A percentile compares a stretch with the other conserved stretches of the same genome.
Evolutionary conservation across 169 alveolate species (phyloP).

Genomic region (Cryptosporidium canis): DNA sequence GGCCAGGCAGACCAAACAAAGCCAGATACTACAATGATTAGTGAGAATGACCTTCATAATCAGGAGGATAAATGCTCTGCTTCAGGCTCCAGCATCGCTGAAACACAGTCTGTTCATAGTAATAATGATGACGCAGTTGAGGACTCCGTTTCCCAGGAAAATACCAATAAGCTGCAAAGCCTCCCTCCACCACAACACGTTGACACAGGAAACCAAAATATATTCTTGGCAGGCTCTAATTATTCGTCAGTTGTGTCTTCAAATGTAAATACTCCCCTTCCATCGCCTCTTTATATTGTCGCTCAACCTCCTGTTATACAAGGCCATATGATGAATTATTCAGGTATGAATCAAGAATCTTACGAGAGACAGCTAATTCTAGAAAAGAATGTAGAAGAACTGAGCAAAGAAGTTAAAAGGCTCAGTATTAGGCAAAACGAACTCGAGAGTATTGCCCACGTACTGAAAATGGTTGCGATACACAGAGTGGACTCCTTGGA

Average conservation of each 20-base stretch:
- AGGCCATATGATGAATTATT: conserved; percentile 33
- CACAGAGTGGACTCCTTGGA: conserved; percentile 66
- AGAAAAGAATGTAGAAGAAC: conserved; percentile 48
- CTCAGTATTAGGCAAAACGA: conserved; percentile 15
- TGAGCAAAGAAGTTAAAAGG: conserved; percentile 26
- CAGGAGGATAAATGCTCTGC: neutral
- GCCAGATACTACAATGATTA: neutral
- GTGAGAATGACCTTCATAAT: neutral
- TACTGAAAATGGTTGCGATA: conserved; percentile 65
- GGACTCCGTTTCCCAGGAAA: neutral
- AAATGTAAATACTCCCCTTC: conserved; percentile 21
- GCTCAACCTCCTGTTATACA: conserved; percentile 48
- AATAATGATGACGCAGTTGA: neutral
- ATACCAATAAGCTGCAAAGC: neutral
- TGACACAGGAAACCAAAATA: neutral
- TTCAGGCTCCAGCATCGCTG: neutral
- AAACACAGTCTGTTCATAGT: neutral
- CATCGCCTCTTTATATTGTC: conserved; percentile 28
- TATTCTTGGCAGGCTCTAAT: neutral
- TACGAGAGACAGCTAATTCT: conserved; percentile 24
- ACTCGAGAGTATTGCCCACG: conserved; percentile 58
- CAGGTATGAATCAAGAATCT: conserved; percentile 16
- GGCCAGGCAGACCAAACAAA: neutral
- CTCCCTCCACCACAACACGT: neutral
- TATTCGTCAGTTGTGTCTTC: neutral